Percentiles rank a stretch among this genome's conserved stretches.
These are phyloP conservation scores for Marasmius tenuissimus DNA, from an alignment of 1,284 basidiomycete genomes.

Conservation along the genomic window DNA sequence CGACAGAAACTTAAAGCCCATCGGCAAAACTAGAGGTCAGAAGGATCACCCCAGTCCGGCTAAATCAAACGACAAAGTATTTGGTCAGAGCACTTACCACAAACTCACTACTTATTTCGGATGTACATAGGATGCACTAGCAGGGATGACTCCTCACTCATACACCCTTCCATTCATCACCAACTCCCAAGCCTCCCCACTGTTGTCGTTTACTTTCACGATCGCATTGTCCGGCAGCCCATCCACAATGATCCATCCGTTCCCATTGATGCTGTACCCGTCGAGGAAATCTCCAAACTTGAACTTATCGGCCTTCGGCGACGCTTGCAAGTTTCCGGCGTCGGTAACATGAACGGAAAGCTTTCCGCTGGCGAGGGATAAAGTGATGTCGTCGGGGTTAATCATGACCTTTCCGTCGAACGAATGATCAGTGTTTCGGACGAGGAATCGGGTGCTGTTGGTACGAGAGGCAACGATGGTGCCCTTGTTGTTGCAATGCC, in stretches of 20 bases:
- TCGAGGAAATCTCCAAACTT: not conserved
- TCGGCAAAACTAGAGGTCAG: too few species aligned
- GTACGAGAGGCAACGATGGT: not conserved
- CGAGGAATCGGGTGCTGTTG: not conserved
- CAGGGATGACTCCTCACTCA: too few species aligned
- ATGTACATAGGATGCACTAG: too few species aligned
- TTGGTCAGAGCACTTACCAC: too few species aligned
- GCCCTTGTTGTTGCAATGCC: constrained; percentile 8
- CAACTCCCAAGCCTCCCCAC: not conserved
- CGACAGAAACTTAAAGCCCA: too few species aligned
- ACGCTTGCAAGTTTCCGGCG: not conserved
- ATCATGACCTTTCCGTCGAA: not conserved
- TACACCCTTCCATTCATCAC: not conserved
- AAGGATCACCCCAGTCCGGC: too few species aligned
- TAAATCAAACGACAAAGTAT: too few species aligned
- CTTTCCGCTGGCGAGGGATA: not conserved
- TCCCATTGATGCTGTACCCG: not conserved
- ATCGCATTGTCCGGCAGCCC: not conserved
- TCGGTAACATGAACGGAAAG: not conserved
- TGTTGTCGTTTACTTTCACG: not conserved
- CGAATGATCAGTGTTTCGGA: not conserved
- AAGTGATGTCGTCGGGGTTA: not conserved
- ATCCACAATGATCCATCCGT: not conserved
- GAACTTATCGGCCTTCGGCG: not conserved
- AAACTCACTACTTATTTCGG: too few species aligned